These are phyloP conservation scores for Ophiostoma montium DNA, from an alignment of 2,329 filamentous ascomycete species.

Conservation along the genomic window DNA sequence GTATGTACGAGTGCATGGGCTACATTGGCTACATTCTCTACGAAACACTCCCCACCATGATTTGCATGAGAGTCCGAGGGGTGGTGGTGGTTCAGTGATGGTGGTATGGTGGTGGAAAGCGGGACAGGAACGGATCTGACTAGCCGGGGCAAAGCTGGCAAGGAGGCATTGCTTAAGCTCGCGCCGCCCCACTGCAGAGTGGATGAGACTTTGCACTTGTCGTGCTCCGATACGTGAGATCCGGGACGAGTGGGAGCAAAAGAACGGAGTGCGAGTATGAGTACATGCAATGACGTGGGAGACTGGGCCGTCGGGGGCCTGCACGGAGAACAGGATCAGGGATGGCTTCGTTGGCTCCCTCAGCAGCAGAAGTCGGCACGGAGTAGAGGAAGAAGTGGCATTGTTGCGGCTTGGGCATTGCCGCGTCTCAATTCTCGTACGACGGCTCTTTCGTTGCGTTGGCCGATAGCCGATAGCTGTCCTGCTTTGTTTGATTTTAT, in stretches of 20 bases:
- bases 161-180: neutral
- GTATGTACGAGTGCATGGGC: neutral
- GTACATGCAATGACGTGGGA: neutral
- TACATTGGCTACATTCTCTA: neutral
- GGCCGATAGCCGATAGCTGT: no score
- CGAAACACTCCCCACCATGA: neutral
- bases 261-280: neutral
- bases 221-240: neutral
- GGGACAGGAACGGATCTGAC: neutral
- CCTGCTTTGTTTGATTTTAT: no score
- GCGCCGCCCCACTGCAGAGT: neutral
- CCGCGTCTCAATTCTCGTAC: no score
- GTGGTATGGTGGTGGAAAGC: neutral
- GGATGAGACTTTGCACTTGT: neutral
- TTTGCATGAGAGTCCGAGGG: neutral
- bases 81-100: neutral
- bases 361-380: no score
- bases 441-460: no score
- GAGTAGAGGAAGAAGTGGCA: no score
- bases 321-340: no score
- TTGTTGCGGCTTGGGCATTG: no score
- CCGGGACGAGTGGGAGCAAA: neutral
- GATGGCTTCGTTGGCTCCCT: no score
- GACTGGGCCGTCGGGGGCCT: no score
- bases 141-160: neutral